A percentile compares a stretch with the other conserved stretches of the same genome.
Conservation (phyloP, 371 early-diverging fungal genomes). For the Haplosporangium sp. region DNA sequence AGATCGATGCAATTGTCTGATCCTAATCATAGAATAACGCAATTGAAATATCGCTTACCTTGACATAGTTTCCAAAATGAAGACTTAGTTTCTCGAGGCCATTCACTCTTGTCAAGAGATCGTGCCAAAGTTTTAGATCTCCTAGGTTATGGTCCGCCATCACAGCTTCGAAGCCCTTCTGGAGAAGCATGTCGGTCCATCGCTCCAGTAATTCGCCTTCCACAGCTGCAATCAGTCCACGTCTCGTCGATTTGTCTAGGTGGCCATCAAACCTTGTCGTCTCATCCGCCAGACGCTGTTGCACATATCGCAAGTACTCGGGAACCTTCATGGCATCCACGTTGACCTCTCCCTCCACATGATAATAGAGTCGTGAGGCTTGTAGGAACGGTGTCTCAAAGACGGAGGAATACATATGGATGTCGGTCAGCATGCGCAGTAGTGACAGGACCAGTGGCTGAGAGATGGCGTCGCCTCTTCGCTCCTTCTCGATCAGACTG, state of each 20-base stretch:
- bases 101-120: conserved; percentile 62
- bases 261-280: conserved; percentile 72
- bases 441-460: conserved; percentile 70
- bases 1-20: conserved; percentile 15
- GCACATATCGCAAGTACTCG: conserved; percentile 72
- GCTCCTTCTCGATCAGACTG: conserved; percentile 66
- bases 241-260: conserved; percentile 78
- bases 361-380: conserved; percentile 75
- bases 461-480: conserved; percentile 70
- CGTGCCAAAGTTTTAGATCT: conserved; percentile 71
- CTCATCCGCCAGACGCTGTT: conserved; percentile 74
- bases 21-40: not conserved
- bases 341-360: conserved; percentile 67
- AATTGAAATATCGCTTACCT: conserved; percentile 50
- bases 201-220: conserved; percentile 71
- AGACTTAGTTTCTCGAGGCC: conserved; percentile 52
- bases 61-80: conserved; percentile 55
- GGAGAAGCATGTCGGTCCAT: conserved; percentile 71
- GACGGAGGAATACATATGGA: conserved; percentile 71
- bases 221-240: conserved; percentile 65
- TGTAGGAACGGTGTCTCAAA: conserved; percentile 79
- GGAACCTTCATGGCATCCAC: conserved; percentile 62
- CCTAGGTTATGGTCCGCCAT: conserved; percentile 65
- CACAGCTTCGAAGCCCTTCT: conserved; percentile 80
- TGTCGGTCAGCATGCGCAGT: conserved; percentile 83